A percentile compares a stretch with the other conserved stretches of the same genome.
These are phyloP conservation scores for Myxozyma mucilagina DNA, from an alignment of 805 yeast genomes.

Conservation along the genomic window DNA sequence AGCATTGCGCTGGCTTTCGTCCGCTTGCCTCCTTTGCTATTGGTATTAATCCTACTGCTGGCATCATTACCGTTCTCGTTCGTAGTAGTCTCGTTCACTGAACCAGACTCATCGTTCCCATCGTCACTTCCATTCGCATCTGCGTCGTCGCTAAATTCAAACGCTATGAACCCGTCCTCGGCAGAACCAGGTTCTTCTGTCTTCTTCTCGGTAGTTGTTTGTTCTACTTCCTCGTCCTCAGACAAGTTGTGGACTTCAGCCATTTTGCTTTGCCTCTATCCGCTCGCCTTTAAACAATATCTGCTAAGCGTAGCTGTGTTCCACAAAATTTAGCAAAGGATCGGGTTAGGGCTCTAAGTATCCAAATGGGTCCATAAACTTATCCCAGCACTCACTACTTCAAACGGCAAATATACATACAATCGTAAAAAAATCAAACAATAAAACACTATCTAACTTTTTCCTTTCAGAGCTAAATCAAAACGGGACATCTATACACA, in stretches of 20 bases:
- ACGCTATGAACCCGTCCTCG: conserved; percentile 53
- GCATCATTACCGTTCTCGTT: not conserved
- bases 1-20: conserved; percentile 5
- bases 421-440: not conserved
- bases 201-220: no score
- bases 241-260: not conserved
- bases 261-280: not conserved
- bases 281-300: not conserved
- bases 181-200: no score
- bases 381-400: not conserved
- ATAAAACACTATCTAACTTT: not conserved
- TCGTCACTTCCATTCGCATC: conserved; percentile 32
- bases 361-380: not conserved
- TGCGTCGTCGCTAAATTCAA: conserved; percentile 48
- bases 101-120: conserved; percentile 45
- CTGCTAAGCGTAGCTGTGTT: not conserved
- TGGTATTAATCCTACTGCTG: not conserved
- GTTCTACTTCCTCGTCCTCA: not conserved
- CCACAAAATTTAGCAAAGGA: not conserved
- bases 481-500: not conserved
- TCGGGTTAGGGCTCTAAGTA: not conserved
- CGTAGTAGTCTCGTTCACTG: conserved; percentile 34
- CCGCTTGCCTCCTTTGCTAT: not conserved
- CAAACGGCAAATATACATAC: not conserved
- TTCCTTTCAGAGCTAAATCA: not conserved